These are phyloP conservation scores for Picea sitchensis DNA, from an alignment of 75 land plant species.

Conservation along the genomic window DNA sequence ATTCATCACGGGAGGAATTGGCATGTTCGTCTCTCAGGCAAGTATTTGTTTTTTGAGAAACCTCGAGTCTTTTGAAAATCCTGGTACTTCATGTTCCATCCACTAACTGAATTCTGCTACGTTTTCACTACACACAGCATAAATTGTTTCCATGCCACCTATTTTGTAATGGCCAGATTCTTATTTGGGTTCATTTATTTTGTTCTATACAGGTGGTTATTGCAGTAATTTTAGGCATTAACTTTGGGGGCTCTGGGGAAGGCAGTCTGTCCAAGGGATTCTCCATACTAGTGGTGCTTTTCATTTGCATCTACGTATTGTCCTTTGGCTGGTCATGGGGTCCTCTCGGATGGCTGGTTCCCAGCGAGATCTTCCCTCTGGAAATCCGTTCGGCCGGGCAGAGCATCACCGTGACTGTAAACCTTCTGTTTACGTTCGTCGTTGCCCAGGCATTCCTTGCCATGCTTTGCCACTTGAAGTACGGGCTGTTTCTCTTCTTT, in stretches of 20 bases:
- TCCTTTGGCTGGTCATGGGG: slow-evolving; percentile 66
- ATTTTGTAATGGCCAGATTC: too few species aligned
- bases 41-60: neutral
- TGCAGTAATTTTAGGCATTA: slow-evolving; percentile 16
- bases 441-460: slow-evolving; percentile 52
- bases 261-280: slow-evolving; percentile 9
- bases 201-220: neutral
- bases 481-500: slow-evolving; percentile 54
- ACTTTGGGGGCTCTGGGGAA: slow-evolving; percentile 13
- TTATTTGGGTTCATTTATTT: too few species aligned
- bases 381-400: slow-evolving; percentile 59
- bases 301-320: slow-evolving; percentile 36
- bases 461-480: slow-evolving; percentile 54
- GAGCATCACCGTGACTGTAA: slow-evolving; percentile 46
- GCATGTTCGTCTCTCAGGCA: slow-evolving; percentile 35
- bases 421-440: slow-evolving; percentile 48
- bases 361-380: slow-evolving; percentile 55
- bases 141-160: neutral
- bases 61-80: neutral
- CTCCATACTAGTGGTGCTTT: slow-evolving; percentile 22
- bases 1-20: slow-evolving; percentile 27
- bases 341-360: slow-evolving; percentile 52
- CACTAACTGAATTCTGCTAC: neutral
- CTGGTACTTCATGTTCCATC: too few species aligned
- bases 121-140: too few species aligned